Evolutionary conservation across 2,329 filamentous ascomycete genomes (phyloP), one percentile per base, ranked within the genome.

Genomic region (Dactylellina cionopaga): DNA sequence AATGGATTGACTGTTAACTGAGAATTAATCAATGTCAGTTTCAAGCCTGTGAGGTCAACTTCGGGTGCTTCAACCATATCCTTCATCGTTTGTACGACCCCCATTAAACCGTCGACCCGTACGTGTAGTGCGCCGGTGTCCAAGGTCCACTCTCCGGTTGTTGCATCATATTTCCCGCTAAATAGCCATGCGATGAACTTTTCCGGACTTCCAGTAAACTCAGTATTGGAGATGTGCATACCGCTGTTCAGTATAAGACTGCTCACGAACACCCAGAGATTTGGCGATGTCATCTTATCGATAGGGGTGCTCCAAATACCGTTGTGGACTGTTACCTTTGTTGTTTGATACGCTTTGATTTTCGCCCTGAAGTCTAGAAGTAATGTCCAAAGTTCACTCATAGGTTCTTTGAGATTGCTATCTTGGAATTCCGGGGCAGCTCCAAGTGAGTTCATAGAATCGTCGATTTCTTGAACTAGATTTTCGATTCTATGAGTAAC

Each of bases 171-270:
- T 19, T 46, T 13, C 2, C 43, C 51, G 35, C 29, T 47, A 7
- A 65, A 19, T 19, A 65, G 17, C 29, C 60, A 54, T 4, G 6
- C n/a, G 4, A 54, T 54, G 5, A 54, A 9, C 15, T 39, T 54
- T 11, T 24, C 17, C 9, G 31, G 17, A 4, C 47, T 52, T 1
- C 49, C 39, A 22, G 9, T 47, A 5, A 19, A 24, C 2, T 54
- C 37, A 5, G 22, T 25, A 25, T 17, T 37, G 3, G 49, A n/a
- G n/a, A n/a, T 25, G 22, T 46, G 39, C 1, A 29, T 37, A 10
- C 47, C 59, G 17, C 29, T 37, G 17, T 64, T 64, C 7, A 15
- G 1, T 17, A 46, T 33, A 13, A 65, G 49, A 5, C 35, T 39
- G 2, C 13, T 39, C 7, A 54, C 15, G 17, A 54, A 54, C 3